Base-by-base conservation (phyloP, 805 yeast species). In the Candida tammaniensis region DNA sequence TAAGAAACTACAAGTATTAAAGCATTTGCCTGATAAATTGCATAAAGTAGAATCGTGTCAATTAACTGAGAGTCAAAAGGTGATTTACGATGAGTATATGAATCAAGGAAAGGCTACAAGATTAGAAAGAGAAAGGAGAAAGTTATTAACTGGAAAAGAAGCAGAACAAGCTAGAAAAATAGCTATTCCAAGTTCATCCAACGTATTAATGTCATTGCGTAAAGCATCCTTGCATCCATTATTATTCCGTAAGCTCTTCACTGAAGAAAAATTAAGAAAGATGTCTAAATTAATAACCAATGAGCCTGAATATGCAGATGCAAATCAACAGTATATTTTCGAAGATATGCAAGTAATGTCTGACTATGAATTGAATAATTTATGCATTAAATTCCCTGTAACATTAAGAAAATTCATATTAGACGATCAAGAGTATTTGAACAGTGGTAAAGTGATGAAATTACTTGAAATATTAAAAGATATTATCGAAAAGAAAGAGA, bases 291-390 rank as follows among this genome's bases (percentile, higher is more conserved):
- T 72, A 17, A 89, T 93, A 30, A 80, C 86, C 82, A 69, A 70
- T 36, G 96, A 89, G 51, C 86, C 87, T 0, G 79, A 75, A 34
- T 93, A 93, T 58, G 70, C 67, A 20, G 78, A 79, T 37, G 97
- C 98, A 12, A 88, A 87, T 54, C 63, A 68, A 42, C 66, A 76
- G 25, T 93, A 72, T 51, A 89, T 93, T 39, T 78, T 54, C 51
- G 99, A 93, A 64, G 99, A 93, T 57, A 89, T 93, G 98, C 78
- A 78, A 54, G 86, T 84, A 10, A 87, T 93, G 97, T 74, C 86
- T 7, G 99, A 93, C 64, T 85, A 75, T 55, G 98, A 93, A 61
- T 68, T 93, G 33, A 80, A 88, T 51, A 65, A 68, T 12, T 63
- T 93, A 34, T 87, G 97, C 55, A 65, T 65, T 27, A 77, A 76